Conservation (phyloP, 106 monocot species). For the Phalaenopsis equestris region DNA sequence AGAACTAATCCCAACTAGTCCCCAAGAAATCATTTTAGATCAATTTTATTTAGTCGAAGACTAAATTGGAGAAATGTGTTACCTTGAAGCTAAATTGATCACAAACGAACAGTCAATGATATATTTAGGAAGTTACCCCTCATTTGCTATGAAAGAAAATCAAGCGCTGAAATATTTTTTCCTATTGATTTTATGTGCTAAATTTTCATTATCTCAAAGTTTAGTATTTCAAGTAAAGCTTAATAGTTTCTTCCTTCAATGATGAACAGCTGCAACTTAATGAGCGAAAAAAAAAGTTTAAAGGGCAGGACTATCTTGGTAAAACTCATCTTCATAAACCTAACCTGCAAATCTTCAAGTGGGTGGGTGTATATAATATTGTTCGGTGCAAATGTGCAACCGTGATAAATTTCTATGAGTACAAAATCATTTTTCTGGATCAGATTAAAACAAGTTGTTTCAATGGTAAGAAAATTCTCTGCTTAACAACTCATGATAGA, state of each 20-base stretch:
- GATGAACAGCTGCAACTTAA: neutral
- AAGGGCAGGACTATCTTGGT: neutral
- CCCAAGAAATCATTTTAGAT: too few relatives aligned
- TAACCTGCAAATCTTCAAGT: neutral
- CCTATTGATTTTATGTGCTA: neutral
- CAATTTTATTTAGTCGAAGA: too few relatives aligned
- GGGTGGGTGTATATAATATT: neutral
- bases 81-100: too few relatives aligned
- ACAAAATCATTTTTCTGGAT: neutral
- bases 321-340: neutral
- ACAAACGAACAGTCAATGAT: too few relatives aligned
- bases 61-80: too few relatives aligned
- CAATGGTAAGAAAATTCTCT: too few relatives aligned
- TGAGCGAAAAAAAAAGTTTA: neutral
- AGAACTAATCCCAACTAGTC: too few relatives aligned
- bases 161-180: neutral
- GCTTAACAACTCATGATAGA: too few relatives aligned
- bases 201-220: neutral
- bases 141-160: neutral
- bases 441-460: too few relatives aligned
- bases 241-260: neutral
- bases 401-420: neutral
- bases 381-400: neutral
- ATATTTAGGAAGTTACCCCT: too few relatives aligned
- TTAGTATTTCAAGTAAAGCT: neutral